A percentile compares a stretch with the other conserved stretches of the same genome.
phyloP scores from a whole-genome alignment of 1,284 basidiomycete genomes.

The Ustilago hordei region DNA sequence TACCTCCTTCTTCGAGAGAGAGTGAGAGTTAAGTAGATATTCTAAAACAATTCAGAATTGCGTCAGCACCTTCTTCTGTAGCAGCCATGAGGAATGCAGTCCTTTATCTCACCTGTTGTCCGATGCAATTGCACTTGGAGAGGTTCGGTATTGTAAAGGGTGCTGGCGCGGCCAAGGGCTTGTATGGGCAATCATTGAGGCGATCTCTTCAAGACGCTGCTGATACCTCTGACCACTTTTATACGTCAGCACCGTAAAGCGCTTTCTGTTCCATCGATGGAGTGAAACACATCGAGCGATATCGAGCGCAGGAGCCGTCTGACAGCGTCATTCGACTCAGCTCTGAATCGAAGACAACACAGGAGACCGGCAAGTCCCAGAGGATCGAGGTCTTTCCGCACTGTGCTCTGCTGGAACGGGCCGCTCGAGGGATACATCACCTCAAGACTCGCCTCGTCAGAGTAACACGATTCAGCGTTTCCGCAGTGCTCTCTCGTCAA shows the following conservation, averaged over 20 bases:
- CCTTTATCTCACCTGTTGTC: too few relatives aligned
- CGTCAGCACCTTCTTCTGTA: too few relatives aligned
- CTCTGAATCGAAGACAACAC: slow-evolving; percentile 9
- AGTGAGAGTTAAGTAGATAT: too few relatives aligned
- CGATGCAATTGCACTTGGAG: too few relatives aligned
- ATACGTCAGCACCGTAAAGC: too few relatives aligned
- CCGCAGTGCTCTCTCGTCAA: background rate
- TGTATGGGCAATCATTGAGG: too few relatives aligned
- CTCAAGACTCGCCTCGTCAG: background rate
- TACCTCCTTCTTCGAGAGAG: too few relatives aligned
- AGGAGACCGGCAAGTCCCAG: slow-evolving; percentile 1
- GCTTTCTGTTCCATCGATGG: too few relatives aligned
- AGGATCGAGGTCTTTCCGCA: slow-evolving; percentile 7
- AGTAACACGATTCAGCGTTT: background rate
- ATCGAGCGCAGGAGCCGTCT: background rate
- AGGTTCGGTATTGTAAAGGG: too few relatives aligned
- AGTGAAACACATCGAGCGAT: background rate
- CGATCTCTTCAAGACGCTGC: background rate
- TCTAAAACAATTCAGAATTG: too few relatives aligned
- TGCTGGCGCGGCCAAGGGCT: too few relatives aligned
- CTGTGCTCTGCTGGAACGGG: slow-evolving; percentile 10
- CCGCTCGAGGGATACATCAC: background rate
- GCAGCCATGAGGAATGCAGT: too few relatives aligned
- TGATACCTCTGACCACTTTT: background rate
- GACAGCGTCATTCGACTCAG: slow-evolving; percentile 13